Evolutionary conservation across 306 rosid species (phyloP).

Genomic region (peach (Prunus persica)): DNA sequence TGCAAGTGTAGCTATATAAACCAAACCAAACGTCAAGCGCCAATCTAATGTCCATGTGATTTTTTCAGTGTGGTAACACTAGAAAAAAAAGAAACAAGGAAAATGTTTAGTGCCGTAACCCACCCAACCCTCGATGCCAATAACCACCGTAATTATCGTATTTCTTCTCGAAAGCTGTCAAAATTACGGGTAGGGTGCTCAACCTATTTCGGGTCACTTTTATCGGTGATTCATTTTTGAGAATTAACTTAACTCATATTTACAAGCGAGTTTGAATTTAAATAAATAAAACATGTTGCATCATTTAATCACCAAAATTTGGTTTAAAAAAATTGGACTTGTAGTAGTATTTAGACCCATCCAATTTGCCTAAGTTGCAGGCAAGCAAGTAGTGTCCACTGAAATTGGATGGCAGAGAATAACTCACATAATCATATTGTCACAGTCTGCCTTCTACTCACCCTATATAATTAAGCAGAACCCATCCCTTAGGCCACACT

Average conservation of each 20-base stretch:
- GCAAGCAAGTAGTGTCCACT: not conserved
- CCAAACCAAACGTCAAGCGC: not conserved
- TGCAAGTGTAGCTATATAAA: not conserved
- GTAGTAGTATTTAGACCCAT: too few relatives aligned
- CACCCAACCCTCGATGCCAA: too few relatives aligned
- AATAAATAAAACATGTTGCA: too few relatives aligned
- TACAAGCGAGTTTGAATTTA: too few relatives aligned
- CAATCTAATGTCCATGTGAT: not conserved
- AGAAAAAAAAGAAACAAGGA: not conserved
- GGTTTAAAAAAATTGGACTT: too few relatives aligned
- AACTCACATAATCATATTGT: not conserved
- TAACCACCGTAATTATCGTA: too few relatives aligned
- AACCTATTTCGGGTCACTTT: rapidly evolving
- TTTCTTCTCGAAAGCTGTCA: rapidly evolving
- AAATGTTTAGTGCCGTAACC: not conserved
- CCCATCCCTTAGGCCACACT: not conserved
- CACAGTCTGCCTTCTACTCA: not conserved
- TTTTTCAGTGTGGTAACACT: too few relatives aligned
- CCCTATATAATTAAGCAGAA: not conserved
- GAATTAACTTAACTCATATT: too few relatives aligned
- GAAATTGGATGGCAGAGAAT: not conserved
- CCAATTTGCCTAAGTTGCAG: not conserved
- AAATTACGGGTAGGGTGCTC: rapidly evolving
- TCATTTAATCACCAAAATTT: too few relatives aligned
- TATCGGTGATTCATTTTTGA: rapidly evolving